Conservation (phyloP, 192 early-diverging fungal genomes). For the Oehlia diaphana region DNA sequence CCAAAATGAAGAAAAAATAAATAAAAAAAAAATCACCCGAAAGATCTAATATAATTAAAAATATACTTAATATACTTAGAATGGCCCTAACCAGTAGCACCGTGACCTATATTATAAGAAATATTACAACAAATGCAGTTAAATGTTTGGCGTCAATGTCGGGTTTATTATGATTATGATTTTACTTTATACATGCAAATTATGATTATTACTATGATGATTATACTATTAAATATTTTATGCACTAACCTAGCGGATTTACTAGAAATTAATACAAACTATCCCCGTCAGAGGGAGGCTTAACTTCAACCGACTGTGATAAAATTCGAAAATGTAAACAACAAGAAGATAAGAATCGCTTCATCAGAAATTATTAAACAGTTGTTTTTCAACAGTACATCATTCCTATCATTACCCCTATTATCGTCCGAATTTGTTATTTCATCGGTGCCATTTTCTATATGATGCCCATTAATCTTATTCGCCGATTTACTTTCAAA, state of each 20-base stretch:
- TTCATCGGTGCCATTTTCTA: not conserved
- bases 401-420: not conserved
- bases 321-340: slow-evolving; percentile 10
- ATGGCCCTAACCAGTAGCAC: too few species aligned
- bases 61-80: too few species aligned
- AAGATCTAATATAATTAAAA: too few species aligned
- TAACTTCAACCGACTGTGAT: slow-evolving; percentile 7
- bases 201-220: not conserved
- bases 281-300: not conserved
- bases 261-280: slow-evolving; percentile 6
- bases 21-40: too few species aligned
- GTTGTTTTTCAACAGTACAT: not conserved
- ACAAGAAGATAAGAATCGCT: slow-evolving; percentile 11
- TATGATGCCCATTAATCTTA: not conserved
- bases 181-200: not conserved
- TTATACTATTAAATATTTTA: not conserved
- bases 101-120: too few species aligned
- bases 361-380: slow-evolving; percentile 5
- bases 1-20: too few species aligned
- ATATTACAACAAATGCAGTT: too few species aligned
- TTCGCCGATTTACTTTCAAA: not conserved
- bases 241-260: slow-evolving; percentile 4
- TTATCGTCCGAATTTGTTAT: not conserved
- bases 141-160: not conserved
- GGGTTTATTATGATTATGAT: not conserved